phyloP scores from a whole-genome alignment of 306 rosid species.

The Quercus rubra region DNA sequence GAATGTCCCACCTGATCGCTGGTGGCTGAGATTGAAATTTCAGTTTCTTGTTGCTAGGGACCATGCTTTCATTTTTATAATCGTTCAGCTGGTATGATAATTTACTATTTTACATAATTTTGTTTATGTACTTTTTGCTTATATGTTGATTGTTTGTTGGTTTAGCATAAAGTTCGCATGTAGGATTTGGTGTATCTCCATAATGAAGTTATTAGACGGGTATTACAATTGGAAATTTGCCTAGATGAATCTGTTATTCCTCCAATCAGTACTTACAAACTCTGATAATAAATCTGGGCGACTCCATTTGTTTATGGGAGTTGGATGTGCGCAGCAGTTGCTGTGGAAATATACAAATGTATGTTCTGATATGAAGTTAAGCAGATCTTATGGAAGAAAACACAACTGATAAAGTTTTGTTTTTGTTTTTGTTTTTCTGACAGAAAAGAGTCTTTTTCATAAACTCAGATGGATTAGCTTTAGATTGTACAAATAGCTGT shows the following conservation, averaged over 20 bases:
- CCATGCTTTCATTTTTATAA: constrained; percentile 89
- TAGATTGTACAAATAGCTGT: neutral
- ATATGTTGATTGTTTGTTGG: constrained; percentile 2
- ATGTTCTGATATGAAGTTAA: neutral
- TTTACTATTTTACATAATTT: neutral
- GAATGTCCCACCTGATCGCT: constrained; percentile 89
- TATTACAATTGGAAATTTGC: neutral
- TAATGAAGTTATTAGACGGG: neutral
- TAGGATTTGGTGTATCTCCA: neutral
- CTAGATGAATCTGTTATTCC: neutral
- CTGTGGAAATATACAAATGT: neutral
- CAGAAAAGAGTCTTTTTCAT: constrained; percentile 7
- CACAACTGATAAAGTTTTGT: neutral
- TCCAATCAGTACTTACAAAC: constrained; percentile 2
- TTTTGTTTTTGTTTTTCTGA: neutral
- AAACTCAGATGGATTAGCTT: constrained; percentile 6
- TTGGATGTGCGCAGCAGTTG: neutral
- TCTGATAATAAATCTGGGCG: neutral
- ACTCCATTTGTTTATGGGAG: neutral
- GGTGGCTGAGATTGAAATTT: constrained; percentile 97
- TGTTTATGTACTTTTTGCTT: constrained; percentile 7
- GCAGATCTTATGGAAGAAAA: constrained; percentile 16
- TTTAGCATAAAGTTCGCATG: neutral
- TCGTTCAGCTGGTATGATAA: constrained; percentile 79
- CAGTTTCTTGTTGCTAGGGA: constrained; percentile 98